Base-by-base conservation (phyloP, 352 stramenopile species). In the Globisporangium ultimum region DNA sequence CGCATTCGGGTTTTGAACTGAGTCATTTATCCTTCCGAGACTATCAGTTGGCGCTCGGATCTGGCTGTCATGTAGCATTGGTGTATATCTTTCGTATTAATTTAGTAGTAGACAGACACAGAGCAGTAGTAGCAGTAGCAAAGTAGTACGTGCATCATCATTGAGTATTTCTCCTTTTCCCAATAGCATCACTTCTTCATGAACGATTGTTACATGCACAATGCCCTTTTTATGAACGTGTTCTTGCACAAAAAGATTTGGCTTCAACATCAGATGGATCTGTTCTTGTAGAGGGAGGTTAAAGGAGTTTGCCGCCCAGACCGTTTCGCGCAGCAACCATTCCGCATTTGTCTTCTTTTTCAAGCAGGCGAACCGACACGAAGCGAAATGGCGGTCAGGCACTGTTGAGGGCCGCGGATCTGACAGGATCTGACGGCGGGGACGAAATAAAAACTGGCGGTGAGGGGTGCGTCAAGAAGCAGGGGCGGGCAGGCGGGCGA, bases 1-100 rank as follows among this genome's bases (percentile, higher is more conserved):
- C 20, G 72, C 76, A 28, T 92, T 92, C 72, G 82, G 82, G 20
- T 92, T 90, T 78, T 92, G 68, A 89, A 68, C 34, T 38, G n/a
- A 22, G 15, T 43, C 6, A 21, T 54, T 22, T 28, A 28, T 36
- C 41, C 9, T n/a, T 32, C 34, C 38, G 47, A 62, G 36, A 15
- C 15, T 55, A 52, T 28, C 43, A 51, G 52, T 62, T 66, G 56
- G 28, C 28, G 28, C 28, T 36, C 28, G 28, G 28, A 10, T 36
- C 28, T 36, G 28, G 43, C 50, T 41, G 40, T 51, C 22, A 22
- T 48, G 49, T 64, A 64, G 58, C 48, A 53, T 51, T 47, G 28
- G 36, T 50, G 47, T 34, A 36, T 55, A 41, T 61, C 55, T 18
- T 34, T 45, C 49, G 55, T 60, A 50, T 51, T 55, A 70, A 64